These are phyloP conservation scores for Eucalyptus regnans DNA, from an alignment of 345 rosid genomes.

Conservation along the genomic window DNA sequence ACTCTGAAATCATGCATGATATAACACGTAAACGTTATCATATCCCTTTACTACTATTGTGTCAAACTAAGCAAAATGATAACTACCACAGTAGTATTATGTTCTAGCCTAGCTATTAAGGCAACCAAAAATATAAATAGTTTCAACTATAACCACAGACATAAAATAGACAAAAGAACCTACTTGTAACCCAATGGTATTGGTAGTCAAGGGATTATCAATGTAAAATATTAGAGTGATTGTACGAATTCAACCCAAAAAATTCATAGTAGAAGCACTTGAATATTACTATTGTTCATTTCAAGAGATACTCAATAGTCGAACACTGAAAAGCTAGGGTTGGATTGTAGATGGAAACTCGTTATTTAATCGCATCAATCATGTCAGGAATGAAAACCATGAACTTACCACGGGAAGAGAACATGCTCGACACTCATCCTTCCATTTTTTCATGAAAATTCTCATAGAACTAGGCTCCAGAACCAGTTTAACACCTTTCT, in stretches of 20 bases:
- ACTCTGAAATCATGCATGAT: background rate
- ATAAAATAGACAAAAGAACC: background rate
- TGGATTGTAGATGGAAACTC: background rate
- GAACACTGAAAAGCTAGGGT: background rate
- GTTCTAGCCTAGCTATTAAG: background rate
- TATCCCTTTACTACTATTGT: background rate
- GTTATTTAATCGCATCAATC: background rate
- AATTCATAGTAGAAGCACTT: background rate
- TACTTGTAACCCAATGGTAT: background rate
- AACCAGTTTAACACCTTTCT: conserved; percentile 16
- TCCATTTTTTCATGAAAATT: conserved; percentile 64
- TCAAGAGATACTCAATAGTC: background rate
- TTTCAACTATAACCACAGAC: background rate
- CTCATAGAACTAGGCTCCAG: conserved; percentile 27
- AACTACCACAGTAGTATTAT: background rate
- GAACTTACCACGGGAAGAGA: conserved; percentile 31
- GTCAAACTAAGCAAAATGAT: background rate
- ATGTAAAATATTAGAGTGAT: background rate
- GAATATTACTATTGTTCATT: background rate
- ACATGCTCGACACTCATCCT: conserved; percentile 48
- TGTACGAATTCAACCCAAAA: background rate
- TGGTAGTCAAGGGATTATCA: background rate
- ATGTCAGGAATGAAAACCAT: background rate
- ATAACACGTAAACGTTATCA: background rate
- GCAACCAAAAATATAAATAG: background rate